phyloP scores from a whole-genome alignment of 495 filamentous ascomycete genomes.

The Margaritispora aquatica region DNA sequence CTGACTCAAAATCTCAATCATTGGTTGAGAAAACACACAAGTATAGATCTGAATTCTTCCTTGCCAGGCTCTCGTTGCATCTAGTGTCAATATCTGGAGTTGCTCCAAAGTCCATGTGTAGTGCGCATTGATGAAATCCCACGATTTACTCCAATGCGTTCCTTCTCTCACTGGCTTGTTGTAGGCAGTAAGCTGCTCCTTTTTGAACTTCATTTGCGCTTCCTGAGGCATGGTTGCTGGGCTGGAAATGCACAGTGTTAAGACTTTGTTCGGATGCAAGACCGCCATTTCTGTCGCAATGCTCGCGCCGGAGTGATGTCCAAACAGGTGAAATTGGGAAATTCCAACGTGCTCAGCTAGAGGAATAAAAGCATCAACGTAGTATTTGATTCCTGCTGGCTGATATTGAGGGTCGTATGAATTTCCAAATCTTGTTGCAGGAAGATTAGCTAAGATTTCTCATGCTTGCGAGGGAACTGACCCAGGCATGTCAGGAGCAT shows the following conservation, averaged over 20 bases:
- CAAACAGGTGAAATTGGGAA: background rate
- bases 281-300: background rate
- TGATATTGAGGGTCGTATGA: conserved; percentile 4
- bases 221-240: background rate
- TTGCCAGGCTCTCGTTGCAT: background rate
- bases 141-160: background rate
- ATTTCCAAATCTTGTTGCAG: background rate
- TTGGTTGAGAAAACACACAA: conserved; percentile 3
- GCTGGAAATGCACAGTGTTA: background rate
- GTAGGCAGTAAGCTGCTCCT: background rate
- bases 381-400: background rate
- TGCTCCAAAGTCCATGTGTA: background rate
- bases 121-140: background rate
- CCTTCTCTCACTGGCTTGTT: background rate
- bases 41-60: background rate
- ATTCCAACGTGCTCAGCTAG: background rate
- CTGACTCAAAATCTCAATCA: background rate
- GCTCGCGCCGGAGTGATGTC: background rate
- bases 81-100: background rate
- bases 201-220: background rate
- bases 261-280: background rate
- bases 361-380: background rate
- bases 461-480: background rate
- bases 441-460: background rate
- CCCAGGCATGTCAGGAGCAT: conserved; percentile 4